Percentiles rank a stretch among this genome's conserved stretches.
These are phyloP conservation scores for Euphorbia pulcherrima DNA, from an alignment of 345 rosid species.

Conservation along the genomic window DNA sequence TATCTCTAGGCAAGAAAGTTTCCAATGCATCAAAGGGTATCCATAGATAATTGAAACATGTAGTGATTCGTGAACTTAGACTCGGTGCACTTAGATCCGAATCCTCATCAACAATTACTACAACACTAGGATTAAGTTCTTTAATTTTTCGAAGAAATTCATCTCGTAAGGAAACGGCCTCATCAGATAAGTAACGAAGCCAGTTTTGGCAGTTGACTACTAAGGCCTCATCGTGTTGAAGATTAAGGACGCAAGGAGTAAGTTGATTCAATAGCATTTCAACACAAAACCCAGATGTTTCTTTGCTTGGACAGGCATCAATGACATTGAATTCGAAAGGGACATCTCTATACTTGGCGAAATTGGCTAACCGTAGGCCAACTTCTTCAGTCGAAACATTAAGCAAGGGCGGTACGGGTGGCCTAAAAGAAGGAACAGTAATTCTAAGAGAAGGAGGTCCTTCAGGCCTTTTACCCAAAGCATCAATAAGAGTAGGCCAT, in stretches of 20 bases:
- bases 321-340: slow-evolving; percentile 52
- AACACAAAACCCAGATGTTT: slow-evolving; percentile 23
- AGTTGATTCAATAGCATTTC: slow-evolving; percentile 39
- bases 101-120: slow-evolving; percentile 57
- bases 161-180: slow-evolving; percentile 32
- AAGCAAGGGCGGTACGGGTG: slow-evolving; percentile 55
- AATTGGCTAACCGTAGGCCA: slow-evolving; percentile 52
- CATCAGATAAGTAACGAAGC: slow-evolving; percentile 53
- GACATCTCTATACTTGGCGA: slow-evolving; percentile 50
- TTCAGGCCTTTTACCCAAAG: slow-evolving; percentile 55
- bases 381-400: slow-evolving; percentile 48
- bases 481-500: slow-evolving; percentile 70
- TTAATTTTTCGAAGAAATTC: slow-evolving; percentile 39
- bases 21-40: slow-evolving; percentile 70
- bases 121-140: slow-evolving; percentile 45
- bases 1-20: slow-evolving; percentile 63
- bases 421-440: slow-evolving; percentile 50
- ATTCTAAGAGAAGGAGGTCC: slow-evolving; percentile 64
- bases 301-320: slow-evolving; percentile 17
- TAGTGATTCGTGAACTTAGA: slow-evolving; percentile 45
- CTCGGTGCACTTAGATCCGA: slow-evolving; percentile 44
- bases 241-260: slow-evolving; percentile 29
- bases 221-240: slow-evolving; percentile 51
- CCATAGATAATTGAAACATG: slow-evolving; percentile 68
- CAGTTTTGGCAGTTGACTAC: slow-evolving; percentile 68